Base-by-base conservation (phyloP, 129 eudicot species). In the Pittosporum tobira region DNA sequence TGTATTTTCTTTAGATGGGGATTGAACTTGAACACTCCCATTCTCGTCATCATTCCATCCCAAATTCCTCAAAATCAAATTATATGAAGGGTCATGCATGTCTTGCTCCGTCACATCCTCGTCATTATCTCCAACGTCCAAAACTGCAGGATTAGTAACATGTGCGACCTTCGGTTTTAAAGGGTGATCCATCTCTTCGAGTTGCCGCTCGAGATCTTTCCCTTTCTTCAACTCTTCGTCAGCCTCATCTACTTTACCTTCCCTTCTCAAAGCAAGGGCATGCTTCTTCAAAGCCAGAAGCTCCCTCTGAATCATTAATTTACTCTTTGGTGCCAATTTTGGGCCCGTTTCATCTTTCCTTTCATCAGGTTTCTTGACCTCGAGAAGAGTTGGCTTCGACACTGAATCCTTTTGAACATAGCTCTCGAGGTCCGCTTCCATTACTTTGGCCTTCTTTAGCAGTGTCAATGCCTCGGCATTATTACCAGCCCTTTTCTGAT, bases 1-100 rank as follows among this genome's bases (percentile, higher is more conserved):
- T 34, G 56, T 29, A 37, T 37, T 16, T 48, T 57, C 71, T 36
- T 69, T 53, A 27, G 57, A 6, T 12, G 59, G 40, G 46, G 68
- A 43, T 3, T 73, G 45, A 25, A 50, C 51, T 3, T 73, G 45
- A 25, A 50, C 51, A 27, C 68, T 63, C 12, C 22, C 60, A 29
- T 62, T 65, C 29, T 73, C 77, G 48, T 87, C 96, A 12, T 87
- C 94, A 55, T 83, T 81, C 99, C 99, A 91, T 25, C 99, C 99
- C 65, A 91, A 74, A 68, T 77, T 81, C 61, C 77, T 72, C 50
- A 91, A 56, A 63, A 91, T 73, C 5, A 85, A 77, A 62, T 79
- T 85, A 83, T 83, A 91, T 21, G 82, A 43, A 3, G 96, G 99
- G 78, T 91, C 94, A 28, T 74, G 62, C 88, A 91, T 34, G 73